Evolutionary conservation across 2,329 filamentous ascomycete genomes (phyloP), one percentile per base, ranked within the genome.

Genomic region (Microdochium bolleyi): DNA sequence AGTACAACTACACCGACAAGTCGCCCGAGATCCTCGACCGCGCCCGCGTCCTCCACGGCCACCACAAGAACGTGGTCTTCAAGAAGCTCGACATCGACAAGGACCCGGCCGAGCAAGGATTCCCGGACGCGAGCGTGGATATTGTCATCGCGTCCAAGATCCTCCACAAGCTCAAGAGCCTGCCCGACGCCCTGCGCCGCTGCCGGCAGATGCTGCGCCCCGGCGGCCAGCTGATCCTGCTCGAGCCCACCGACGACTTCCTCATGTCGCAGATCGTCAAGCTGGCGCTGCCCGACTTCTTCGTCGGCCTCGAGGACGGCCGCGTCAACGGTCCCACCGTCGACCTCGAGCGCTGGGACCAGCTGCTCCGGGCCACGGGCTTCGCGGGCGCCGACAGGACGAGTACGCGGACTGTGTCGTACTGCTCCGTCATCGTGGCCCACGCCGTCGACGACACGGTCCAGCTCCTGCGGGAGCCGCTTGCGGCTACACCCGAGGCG

Each of bases 1-100:
- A 62, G 3, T 74, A 73, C 54, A 69, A 66, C 1, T 75, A 63
- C 56, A 73, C 72, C 0, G 70, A 74, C 50, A 65, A 71, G n/a
- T 65, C 65, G 2, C 51, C 63, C 11, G 62, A 60, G 19, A 68
- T 68, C 59, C 70, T 73, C 48, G 63, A 66, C 16, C 54, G 60
- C 2, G 68, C 65, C 1, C 54, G 60, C 51, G 57, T 62, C 24
- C 58, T 55, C 22, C 63, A 70, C 46, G 53, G 56, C 4, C 30
- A 51, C 7, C 58, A 61, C 2, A 48, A 57, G 2, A 58, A 58
- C 24, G 62, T 71, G 57, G 54, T 57, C 14, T 71, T 60, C 54
- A 57, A 58, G 30, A 54, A 58, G 3, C 54, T 58, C 2, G 61
- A 71, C 48, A 56, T 67, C 19, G 59, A 63, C n/a, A 53, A 58